Evolutionary conservation across 352 stramenopile species (phyloP), one percentile per base, ranked within the genome.

Genomic region (Thalassiosira pacifica): DNA sequence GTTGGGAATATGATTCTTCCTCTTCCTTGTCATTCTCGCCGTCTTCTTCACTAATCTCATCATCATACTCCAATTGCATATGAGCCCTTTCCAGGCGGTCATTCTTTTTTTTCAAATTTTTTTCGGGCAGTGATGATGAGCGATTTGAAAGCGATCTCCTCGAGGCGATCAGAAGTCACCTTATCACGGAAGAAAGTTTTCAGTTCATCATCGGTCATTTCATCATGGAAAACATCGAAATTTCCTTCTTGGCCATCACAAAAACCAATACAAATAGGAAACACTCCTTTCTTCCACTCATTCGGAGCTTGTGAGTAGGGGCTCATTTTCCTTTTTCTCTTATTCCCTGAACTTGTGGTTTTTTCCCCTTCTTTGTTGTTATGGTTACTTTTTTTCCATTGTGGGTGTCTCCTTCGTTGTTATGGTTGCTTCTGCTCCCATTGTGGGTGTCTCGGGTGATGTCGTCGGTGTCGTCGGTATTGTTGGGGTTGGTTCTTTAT

Each of bases 81-180:
- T 48, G 6, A 13, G 37, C 37, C 55, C 19, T 18, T 64, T 64
- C 18, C 55, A 31, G 19, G 6, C 6, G 8, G 27, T 64, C 55
- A 22, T 68, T 24, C 24, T 40, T 45, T 45, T 24, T 24, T 72
- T 72, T n/a, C n/a, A n/a, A n/a, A n/a, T n/a, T n/a, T n/a, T n/a
- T n/a, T n/a, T 72, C 42, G 26, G 64, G 64, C 64, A 72, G 34
- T 45, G 64, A 72, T 63, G 64, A 72, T 24, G 34, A 72, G 64
- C 34, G 64, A 32, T 55, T 72, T 29, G 13, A 55, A 57, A 52
- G 11, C 64, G 42, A 72, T 45, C 18, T 72, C 32, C 8, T 27
- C 27, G 8, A 72, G 16, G 2, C n/a, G 18, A 19, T 45, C 9
- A 19, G 18, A 3, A 59, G 10, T 6, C 48, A 59, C 48, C 13